Evolutionary conservation across 2,329 filamentous ascomycete genomes (phyloP).

Genomic region (Setomelanomma holmii): DNA sequence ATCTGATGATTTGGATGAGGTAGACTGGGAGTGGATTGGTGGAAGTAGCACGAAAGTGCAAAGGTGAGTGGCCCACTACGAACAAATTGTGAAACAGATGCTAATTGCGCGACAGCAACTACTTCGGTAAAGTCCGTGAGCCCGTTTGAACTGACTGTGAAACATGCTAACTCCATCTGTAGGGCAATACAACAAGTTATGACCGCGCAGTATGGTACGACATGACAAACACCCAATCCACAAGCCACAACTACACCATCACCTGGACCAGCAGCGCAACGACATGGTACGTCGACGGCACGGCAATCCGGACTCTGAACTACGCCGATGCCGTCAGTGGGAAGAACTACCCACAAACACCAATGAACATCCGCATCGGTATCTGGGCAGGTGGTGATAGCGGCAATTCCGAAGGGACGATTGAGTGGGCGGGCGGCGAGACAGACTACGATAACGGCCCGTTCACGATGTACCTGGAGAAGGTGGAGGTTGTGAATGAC

Average conservation of each 20-base stretch:
- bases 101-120: no score
- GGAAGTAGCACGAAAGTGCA: constrained; percentile 66
- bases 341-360: constrained; percentile 74
- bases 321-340: constrained; percentile 61
- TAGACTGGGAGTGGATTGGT: constrained; percentile 83
- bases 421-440: constrained; percentile 70
- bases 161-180: background rate
- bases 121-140: background rate
- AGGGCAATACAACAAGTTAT: constrained; percentile 50
- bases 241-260: constrained; percentile 70
- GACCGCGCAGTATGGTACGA: constrained; percentile 69
- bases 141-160: background rate
- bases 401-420: constrained; percentile 59
- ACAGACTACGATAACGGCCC: constrained; percentile 54
- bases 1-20: constrained; percentile 82
- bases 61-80: constrained; percentile 65
- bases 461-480: constrained; percentile 58
- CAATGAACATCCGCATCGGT: constrained; percentile 63
- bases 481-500: constrained; percentile 57
- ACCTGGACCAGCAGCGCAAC: constrained; percentile 71
- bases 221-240: constrained; percentile 60
- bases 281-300: constrained; percentile 72
- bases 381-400: constrained; percentile 56
- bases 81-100: no score
- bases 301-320: constrained; percentile 65